Conservation (phyloP, 768 basidiomycete species). For the Pleurotus eryngii region DNA sequence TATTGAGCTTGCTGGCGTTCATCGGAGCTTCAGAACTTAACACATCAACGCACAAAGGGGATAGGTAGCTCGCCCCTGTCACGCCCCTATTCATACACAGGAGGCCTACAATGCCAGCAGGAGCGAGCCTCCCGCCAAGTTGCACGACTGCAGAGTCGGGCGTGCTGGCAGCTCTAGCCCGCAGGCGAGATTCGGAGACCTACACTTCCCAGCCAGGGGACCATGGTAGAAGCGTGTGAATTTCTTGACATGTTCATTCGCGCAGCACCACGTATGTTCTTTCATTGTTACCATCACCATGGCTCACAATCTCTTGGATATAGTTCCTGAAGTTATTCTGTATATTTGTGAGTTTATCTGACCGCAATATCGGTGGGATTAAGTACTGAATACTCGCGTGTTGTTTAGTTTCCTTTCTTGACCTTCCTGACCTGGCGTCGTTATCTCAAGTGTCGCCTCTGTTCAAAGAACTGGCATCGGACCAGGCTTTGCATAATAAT, state of each 20-base stretch:
- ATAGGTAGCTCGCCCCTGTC: no score
- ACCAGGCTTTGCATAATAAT: conserved; percentile 61
- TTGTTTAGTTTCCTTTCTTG: conserved; percentile 60
- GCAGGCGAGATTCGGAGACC: no score
- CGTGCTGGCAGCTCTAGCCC: no score
- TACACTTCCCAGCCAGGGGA: no score
- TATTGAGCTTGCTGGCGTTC: no score
- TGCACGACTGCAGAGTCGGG: no score
- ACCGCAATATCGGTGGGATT: no score
- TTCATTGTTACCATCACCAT: neutral
- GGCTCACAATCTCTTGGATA: conserved; percentile 23
- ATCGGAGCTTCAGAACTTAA: no score
- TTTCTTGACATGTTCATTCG: neutral
- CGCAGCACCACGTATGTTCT: neutral
- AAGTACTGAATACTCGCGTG: neutral
- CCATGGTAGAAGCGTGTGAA: neutral
- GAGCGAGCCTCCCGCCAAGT: no score
- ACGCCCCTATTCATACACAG: no score
- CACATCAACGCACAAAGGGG: no score
- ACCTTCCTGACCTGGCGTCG: conserved; percentile 64
- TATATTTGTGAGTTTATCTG: conserved; percentile 42
- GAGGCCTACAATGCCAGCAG: no score
- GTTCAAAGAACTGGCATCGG: conserved; percentile 50
- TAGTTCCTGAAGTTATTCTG: conserved; percentile 57
- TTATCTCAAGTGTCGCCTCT: conserved; percentile 45